Conservation (phyloP, 352 stramenopile genomes). For the Blastocystis sp. region DNA sequence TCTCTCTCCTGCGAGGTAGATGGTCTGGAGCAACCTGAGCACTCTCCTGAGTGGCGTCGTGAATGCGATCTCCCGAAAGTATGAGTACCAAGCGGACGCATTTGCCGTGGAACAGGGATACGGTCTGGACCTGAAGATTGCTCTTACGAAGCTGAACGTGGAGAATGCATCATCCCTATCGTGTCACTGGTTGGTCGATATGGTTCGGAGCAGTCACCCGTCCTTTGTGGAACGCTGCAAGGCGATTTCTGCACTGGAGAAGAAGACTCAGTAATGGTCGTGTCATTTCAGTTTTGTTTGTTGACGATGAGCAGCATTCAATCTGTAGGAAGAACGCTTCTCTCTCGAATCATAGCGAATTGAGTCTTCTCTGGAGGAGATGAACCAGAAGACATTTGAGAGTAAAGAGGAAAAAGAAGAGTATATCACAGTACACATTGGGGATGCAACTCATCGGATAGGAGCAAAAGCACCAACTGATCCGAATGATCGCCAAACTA, state of each 20-base stretch:
- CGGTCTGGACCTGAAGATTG: conserved; percentile 66
- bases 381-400: neutral
- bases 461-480: neutral
- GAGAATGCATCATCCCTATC: conserved; percentile 77
- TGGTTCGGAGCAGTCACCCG: conserved; percentile 64
- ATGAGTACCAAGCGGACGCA: conserved; percentile 64
- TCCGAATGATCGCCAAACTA: neutral
- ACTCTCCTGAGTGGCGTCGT: neutral
- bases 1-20: neutral
- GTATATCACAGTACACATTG: neutral
- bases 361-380: neutral
- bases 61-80: neutral
- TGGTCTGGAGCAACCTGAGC: conserved; percentile 4
- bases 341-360: neutral
- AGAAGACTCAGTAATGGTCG: neutral
- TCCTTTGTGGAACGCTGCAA: conserved; percentile 69
- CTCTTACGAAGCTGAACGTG: conserved; percentile 71
- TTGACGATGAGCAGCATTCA: neutral
- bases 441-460: neutral
- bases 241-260: conserved; percentile 62
- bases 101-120: conserved; percentile 70
- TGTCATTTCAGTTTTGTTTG: neutral
- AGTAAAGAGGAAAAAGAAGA: neutral
- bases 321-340: neutral
- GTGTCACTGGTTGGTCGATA: conserved; percentile 68